A percentile compares a stretch with the other conserved stretches of the same genome.
Conservation (phyloP, 306 rosid genomes). For the Canavalia gladiata region DNA sequence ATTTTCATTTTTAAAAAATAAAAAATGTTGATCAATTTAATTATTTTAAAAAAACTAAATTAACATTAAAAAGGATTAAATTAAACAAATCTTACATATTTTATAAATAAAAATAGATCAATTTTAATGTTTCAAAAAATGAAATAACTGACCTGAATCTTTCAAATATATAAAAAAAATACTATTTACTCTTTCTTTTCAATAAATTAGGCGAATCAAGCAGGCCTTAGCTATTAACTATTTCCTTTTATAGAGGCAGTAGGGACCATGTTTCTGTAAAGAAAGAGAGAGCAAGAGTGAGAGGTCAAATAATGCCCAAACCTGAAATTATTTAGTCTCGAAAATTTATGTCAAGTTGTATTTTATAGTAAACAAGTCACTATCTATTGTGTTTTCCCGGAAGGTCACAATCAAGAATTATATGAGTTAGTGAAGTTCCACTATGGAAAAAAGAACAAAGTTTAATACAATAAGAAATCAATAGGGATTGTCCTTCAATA, state of each 20-base stretch:
- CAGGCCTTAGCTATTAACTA: slow-evolving; percentile 26
- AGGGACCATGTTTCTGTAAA: slow-evolving; percentile 53
- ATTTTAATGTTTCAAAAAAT: too few relatives aligned
- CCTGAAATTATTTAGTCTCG: slow-evolving; percentile 28
- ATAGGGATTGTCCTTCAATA: slow-evolving; percentile 41
- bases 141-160: too few relatives aligned
- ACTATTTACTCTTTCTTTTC: slow-evolving; percentile 13
- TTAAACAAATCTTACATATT: too few relatives aligned
- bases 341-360: slow-evolving; percentile 36
- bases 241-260: slow-evolving; percentile 40
- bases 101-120: too few relatives aligned
- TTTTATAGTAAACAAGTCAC: slow-evolving; percentile 45
- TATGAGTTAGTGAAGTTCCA: slow-evolving; percentile 52
- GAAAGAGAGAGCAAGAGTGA: slow-evolving; percentile 25
- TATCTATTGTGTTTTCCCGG: slow-evolving; percentile 40
- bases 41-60: too few relatives aligned
- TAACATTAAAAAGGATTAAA: too few relatives aligned
- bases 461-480: slow-evolving; percentile 47
- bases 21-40: too few relatives aligned
- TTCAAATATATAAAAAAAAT: too few relatives aligned
- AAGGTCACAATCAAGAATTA: slow-evolving; percentile 54
- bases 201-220: slow-evolving; percentile 40
- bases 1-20: too few relatives aligned
- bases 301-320: slow-evolving; percentile 64
- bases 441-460: slow-evolving; percentile 45